Percentiles rank a stretch among this genome's conserved stretches.
phyloP scores from a whole-genome alignment of 2,329 filamentous ascomycete species.

The Claviceps quebecensis region DNA sequence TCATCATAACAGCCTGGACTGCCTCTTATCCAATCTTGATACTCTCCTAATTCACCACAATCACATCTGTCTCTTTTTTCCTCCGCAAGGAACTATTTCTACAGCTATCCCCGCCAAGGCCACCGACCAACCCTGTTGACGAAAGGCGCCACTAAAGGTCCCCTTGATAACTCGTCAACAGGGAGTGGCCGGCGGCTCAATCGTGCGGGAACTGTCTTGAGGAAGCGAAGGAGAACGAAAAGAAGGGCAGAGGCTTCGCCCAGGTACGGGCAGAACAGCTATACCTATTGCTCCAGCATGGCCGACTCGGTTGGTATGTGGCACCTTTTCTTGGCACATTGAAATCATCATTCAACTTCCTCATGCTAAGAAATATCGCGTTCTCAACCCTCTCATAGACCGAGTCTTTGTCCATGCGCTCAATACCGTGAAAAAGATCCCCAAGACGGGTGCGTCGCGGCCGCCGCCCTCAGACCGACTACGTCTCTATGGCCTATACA shows the following conservation, averaged over 20 bases:
- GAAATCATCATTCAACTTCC: background rate
- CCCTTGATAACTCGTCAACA: background rate
- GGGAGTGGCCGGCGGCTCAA: background rate
- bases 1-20: background rate
- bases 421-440: slow-evolving; percentile 96
- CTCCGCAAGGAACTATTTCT: background rate
- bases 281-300: slow-evolving; percentile 11
- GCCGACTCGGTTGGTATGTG: slow-evolving; percentile 25
- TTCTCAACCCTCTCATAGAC: slow-evolving; percentile 39
- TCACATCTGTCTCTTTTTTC: background rate
- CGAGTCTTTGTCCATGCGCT: slow-evolving; percentile 97
- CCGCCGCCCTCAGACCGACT: slow-evolving; percentile 76
- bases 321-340: background rate
- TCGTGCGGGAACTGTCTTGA: background rate
- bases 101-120: background rate
- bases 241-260: background rate
- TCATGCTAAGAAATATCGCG: slow-evolving; percentile 4
- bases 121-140: background rate
- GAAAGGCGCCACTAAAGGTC: background rate
- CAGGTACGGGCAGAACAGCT: background rate
- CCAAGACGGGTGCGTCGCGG: slow-evolving; percentile 78
- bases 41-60: background rate
- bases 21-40: background rate
- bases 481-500: slow-evolving; percentile 93
- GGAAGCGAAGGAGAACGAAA: background rate